Conservation (phyloP, 345 rosid species). For the Euclidium syriacum region DNA sequence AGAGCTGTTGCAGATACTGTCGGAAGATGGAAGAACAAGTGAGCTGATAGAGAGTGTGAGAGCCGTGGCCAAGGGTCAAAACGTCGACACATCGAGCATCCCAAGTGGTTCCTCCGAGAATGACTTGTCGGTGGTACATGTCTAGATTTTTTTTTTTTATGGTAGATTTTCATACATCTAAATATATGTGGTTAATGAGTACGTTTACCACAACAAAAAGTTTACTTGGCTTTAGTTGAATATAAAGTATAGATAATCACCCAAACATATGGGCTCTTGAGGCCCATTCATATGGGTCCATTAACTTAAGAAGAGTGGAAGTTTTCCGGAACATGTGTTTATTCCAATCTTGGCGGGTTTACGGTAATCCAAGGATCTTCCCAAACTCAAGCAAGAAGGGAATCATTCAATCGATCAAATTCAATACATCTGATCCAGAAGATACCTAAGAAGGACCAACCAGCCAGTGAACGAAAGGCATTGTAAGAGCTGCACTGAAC, state of each 20-base stretch:
- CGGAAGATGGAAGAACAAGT: slow-evolving; percentile 53
- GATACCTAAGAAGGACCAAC: slow-evolving; percentile 98
- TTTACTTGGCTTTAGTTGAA: no score
- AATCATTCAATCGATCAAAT: no score
- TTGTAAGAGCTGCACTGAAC: slow-evolving; percentile 90
- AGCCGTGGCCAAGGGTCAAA: slow-evolving; percentile 64
- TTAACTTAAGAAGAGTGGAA: no score
- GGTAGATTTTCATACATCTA: background rate
- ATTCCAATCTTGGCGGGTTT: no score
- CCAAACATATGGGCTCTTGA: no score
- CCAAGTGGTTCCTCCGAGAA: slow-evolving; percentile 21
- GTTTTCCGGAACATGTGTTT: no score
- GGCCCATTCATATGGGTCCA: no score
- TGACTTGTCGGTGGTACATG: slow-evolving; percentile 17
- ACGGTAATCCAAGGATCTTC: no score
- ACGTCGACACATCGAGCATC: slow-evolving; percentile 23
- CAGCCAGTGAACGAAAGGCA: slow-evolving; percentile 92
- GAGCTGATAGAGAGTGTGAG: slow-evolving; percentile 76
- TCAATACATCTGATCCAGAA: no score
- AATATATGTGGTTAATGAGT: background rate
- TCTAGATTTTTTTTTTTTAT: background rate
- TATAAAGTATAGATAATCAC: no score
- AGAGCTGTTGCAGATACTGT: slow-evolving; percentile 59
- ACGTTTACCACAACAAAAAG: no score
- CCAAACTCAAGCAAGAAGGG: no score